Base-by-base conservation (phyloP, 148 eudicot genomes). In the Rhododendron ferrugineum region DNA sequence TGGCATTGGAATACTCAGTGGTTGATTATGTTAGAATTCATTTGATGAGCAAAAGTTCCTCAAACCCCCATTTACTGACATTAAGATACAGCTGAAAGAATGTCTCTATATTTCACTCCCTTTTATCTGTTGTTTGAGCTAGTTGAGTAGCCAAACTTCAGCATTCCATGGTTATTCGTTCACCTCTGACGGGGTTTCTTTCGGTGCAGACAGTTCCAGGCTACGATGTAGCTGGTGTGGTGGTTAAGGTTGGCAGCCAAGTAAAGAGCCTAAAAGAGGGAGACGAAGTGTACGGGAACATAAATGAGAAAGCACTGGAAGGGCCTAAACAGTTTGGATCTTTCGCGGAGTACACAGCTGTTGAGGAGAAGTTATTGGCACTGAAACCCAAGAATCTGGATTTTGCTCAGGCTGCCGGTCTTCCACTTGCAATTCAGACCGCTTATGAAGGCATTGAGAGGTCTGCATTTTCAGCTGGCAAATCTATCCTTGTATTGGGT, bases 391-490 rank as follows among this genome's bases (percentile, higher is more conserved):
- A 94, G 86, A 95, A 83, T 86, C 70, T 97, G 7, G 90, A 92
- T 86, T 97, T 97, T 87, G 92, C 83, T 47, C 93, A 95, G 83
- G 99, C 96, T 87, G 99, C 98, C 70, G 88, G 86, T 8, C 94
- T 97, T 30, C 99, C 98, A 66, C 93, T 97, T 62, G 99, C 96
- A 0, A 92, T 97, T 83, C 96, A 94, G 86, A 97, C 98, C 0
- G 99, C 99, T 26, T 91, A 97, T 89, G 98, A 95, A 92, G 99
- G 98, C 50, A 95, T 97, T 23, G 96, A 95, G 82, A 93, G 60
- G 73, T 92, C 98, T 1, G 95, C 95, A 23, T 94, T 97, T 78
- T 92, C 98, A 23, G 84, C 86, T 5, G 99, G 98, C 1, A 92
- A 92, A 85, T 97, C 99, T 4, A 83, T 97, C 78, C 98, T 97